Evolutionary conservation across 2,329 filamentous ascomycete genomes (phyloP).

Genomic region (Alternaria conjuncta): DNA sequence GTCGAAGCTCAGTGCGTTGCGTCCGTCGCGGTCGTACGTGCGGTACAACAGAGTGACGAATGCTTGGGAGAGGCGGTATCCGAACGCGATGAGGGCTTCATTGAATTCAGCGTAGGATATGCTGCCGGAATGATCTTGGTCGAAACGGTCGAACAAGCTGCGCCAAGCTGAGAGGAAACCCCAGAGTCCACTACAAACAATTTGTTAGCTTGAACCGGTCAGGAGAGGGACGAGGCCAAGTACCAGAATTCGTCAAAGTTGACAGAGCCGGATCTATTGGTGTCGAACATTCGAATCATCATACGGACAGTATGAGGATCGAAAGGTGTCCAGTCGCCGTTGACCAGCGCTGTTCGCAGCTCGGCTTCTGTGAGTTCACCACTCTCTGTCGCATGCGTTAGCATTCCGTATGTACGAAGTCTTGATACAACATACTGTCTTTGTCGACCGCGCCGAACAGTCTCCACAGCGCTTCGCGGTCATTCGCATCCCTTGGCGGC

Average conservation of each 20-base stretch:
- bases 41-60: slow-evolving; percentile 87
- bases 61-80: slow-evolving; percentile 82
- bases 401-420: not conserved
- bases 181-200: slow-evolving; percentile 73
- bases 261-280: slow-evolving; percentile 85
- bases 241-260: slow-evolving; percentile 93
- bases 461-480: slow-evolving; percentile 75
- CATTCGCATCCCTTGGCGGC: slow-evolving; percentile 63
- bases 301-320: slow-evolving; percentile 93
- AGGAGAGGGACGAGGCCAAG: slow-evolving; percentile 4
- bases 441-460: slow-evolving; percentile 93
- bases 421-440: slow-evolving; percentile 61
- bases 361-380: slow-evolving; percentile 86
- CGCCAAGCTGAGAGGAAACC: slow-evolving; percentile 95
- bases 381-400: slow-evolving; percentile 58
- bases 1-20: slow-evolving; percentile 72
- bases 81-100: slow-evolving; percentile 88
- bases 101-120: slow-evolving; percentile 88
- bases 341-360: slow-evolving; percentile 88
- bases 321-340: slow-evolving; percentile 94
- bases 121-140: slow-evolving; percentile 83
- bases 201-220: slow-evolving; percentile 5
- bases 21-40: slow-evolving; percentile 72
- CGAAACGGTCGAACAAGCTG: slow-evolving; percentile 92
- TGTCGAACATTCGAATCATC: slow-evolving; percentile 99